Conservation (phyloP, 129 eudicot genomes). For the Pittosporum tobira region DNA sequence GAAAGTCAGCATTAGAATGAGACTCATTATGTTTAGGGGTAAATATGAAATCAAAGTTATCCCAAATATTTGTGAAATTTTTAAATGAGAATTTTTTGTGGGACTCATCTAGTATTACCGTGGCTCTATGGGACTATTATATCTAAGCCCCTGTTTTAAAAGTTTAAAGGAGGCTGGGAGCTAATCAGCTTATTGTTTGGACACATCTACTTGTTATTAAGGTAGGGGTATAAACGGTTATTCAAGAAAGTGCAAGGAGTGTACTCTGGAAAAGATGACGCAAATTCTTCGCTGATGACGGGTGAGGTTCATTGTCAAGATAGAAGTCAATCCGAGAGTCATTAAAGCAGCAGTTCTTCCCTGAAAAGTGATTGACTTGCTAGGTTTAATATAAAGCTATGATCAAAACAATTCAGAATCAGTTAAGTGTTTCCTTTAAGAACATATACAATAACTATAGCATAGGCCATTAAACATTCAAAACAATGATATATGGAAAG, state of each 20-base stretch:
- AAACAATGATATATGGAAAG: no score
- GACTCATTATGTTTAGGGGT: no score
- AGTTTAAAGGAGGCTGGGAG: neutral
- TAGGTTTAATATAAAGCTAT: neutral
- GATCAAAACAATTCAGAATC: neutral
- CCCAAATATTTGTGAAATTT: no score
- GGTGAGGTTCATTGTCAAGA: conserved; percentile 87
- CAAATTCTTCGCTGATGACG: conserved; percentile 77
- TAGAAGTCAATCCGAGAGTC: conserved; percentile 65
- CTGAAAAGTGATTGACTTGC: conserved; percentile 33
- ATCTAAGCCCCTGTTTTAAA: neutral
- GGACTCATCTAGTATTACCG: no score
- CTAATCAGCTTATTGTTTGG: neutral
- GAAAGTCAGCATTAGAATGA: neutral
- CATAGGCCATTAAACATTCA: neutral
- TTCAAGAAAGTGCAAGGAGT: conserved; percentile 14
- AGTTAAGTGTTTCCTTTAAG: no score
- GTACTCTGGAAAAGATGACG: conserved; percentile 91
- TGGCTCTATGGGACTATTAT: no score
- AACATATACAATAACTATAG: no score
- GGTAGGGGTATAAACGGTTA: neutral
- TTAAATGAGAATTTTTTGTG: no score
- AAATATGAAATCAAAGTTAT: no score
- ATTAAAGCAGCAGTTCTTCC: conserved; percentile 84
- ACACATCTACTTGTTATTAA: neutral